Percentiles rank a stretch among this genome's conserved stretches.
Conservation (phyloP, 2,329 filamentous ascomycete genomes). For the Calonectria naviculata region DNA sequence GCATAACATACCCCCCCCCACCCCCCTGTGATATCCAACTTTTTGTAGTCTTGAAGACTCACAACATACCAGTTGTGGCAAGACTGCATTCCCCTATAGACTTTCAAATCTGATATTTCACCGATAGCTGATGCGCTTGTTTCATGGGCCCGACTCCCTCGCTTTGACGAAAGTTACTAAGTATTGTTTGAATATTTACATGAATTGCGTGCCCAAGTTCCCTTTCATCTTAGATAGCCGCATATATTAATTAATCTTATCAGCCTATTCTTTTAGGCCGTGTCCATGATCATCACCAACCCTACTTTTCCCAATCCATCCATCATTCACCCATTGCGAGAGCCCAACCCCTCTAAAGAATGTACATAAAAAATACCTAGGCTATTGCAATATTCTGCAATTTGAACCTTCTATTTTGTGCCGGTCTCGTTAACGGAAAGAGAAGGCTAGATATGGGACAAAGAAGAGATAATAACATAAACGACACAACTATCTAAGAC, state of each 20-base stretch:
- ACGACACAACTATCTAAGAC: not conserved
- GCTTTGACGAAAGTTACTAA: too few relatives aligned
- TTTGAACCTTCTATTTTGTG: not conserved
- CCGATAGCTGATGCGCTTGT: too few relatives aligned
- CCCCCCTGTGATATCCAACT: too few relatives aligned
- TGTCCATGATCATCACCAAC: not conserved
- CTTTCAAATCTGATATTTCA: too few relatives aligned
- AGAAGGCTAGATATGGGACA: not conserved
- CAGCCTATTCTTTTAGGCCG: not conserved
- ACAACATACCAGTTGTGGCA: too few relatives aligned
- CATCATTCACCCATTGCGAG: not conserved
- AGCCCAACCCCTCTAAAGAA: not conserved
- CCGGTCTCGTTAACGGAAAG: not conserved
- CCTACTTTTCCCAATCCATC: not conserved
- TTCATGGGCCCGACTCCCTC: too few relatives aligned
- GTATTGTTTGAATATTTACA: too few relatives aligned
- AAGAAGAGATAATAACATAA: not conserved
- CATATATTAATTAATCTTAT: not conserved
- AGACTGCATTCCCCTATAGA: too few relatives aligned
- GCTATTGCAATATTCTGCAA: not conserved
- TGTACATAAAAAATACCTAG: not conserved
- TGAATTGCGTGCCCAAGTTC: too few relatives aligned
- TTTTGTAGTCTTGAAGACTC: too few relatives aligned
- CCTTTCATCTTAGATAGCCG: not conserved
- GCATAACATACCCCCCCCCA: too few relatives aligned